These are phyloP conservation scores for Akanthomyces lecanii DNA, from an alignment of 2,329 filamentous ascomycete species.

Conservation along the genomic window DNA sequence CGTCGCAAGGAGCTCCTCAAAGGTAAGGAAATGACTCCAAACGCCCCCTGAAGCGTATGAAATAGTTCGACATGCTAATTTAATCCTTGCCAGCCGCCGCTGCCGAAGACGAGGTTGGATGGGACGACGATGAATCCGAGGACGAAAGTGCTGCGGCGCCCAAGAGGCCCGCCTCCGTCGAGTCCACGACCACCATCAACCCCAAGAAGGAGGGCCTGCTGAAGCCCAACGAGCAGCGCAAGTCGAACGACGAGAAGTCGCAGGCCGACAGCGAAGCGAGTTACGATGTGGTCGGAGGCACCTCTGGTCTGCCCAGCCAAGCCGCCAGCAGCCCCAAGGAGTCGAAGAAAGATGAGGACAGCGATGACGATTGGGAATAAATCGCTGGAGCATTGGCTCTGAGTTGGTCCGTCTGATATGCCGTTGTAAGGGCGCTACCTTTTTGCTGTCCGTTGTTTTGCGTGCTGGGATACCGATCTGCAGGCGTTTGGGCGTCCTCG, in stretches of 20 bases:
- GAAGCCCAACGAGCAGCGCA: slow-evolving; percentile 62
- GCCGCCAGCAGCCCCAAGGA: slow-evolving; percentile 66
- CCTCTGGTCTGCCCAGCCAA: slow-evolving; percentile 72
- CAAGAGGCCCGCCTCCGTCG: slow-evolving; percentile 46
- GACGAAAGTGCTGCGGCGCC: slow-evolving; percentile 30
- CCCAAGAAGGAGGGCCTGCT: slow-evolving; percentile 43
- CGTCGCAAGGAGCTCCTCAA: slow-evolving; percentile 85
- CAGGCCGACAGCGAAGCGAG: slow-evolving; percentile 91
- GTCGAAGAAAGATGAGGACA: slow-evolving; percentile 53
- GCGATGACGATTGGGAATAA: slow-evolving; percentile 75
- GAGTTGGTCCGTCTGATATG: no score
- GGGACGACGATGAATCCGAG: slow-evolving; percentile 68
- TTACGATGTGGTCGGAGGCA: slow-evolving; percentile 84
- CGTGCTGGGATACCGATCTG: neutral
- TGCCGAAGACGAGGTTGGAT: slow-evolving; percentile 66
- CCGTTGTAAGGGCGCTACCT: slow-evolving; percentile 20
- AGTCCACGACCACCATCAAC: slow-evolving; percentile 59
- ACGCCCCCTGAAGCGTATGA: neutral
- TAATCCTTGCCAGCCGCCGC: slow-evolving; percentile 52
- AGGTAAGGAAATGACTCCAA: slow-evolving; percentile 51
- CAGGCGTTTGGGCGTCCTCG: slow-evolving; percentile 7
- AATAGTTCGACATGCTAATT: slow-evolving; percentile 18
- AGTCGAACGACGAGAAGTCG: slow-evolving; percentile 83
- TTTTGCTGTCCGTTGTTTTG: slow-evolving; percentile 5
- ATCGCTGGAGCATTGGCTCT: no score